These are phyloP conservation scores for Henckelia pumila DNA, from an alignment of 257 asterid genomes.

Conservation along the genomic window DNA sequence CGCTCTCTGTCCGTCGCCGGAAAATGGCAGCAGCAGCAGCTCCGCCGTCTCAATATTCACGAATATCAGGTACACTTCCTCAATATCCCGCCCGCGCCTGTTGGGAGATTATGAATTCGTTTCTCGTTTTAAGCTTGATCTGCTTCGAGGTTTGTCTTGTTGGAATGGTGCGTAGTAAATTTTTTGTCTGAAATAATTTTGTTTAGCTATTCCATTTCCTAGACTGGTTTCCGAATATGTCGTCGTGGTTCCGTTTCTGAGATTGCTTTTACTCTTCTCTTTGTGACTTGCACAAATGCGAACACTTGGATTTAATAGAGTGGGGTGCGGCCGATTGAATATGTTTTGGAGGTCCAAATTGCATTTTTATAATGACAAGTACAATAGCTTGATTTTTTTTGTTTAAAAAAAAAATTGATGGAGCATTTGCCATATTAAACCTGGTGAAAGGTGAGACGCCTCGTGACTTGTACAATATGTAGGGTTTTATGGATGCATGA, in stretches of 20 bases:
- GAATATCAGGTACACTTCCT: slow-evolving; percentile 73
- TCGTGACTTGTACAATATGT: not conserved
- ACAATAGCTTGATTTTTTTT: no score
- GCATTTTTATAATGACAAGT: no score
- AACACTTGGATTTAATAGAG: not conserved
- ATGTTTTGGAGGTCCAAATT: no score
- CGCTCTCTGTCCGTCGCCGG: slow-evolving; percentile 90
- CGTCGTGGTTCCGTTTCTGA: not conserved
- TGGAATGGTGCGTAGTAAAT: not conserved
- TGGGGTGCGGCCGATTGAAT: no score
- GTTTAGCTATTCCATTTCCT: slow-evolving; percentile 3
- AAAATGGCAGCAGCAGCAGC: slow-evolving; percentile 98
- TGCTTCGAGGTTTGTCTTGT: not conserved
- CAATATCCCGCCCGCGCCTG: not conserved
- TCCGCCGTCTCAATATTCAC: slow-evolving; percentile 96
- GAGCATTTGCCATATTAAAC: not conserved
- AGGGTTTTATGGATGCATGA: not conserved
- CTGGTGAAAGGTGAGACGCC: not conserved
- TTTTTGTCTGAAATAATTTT: slow-evolving; percentile 5
- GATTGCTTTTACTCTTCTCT: not conserved
- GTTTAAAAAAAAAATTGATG: no score
- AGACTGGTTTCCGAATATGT: no score
- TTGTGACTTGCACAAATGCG: no score
- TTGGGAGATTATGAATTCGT: not conserved
- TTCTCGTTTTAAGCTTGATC: slow-evolving; percentile 26